phyloP scores from a whole-genome alignment of 306 rosid species.

The Fragaria vesca region DNA sequence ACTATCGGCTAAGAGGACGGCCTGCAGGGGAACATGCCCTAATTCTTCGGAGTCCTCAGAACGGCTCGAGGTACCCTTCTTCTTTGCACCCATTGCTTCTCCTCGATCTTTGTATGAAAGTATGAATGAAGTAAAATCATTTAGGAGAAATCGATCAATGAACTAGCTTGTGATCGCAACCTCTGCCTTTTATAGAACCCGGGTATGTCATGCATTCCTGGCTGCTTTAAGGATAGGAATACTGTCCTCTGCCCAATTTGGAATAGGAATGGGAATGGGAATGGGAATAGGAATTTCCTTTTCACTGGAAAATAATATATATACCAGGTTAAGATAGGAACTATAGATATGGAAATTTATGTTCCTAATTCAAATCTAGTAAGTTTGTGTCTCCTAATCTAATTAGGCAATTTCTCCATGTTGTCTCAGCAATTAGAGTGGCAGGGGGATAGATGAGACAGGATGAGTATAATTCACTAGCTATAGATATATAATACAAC shows the following conservation, averaged over 20 bases:
- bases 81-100: slow-evolving; percentile 32
- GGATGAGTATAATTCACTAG: too few species aligned
- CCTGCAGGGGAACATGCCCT: slow-evolving; percentile 75
- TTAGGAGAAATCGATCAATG: neutral
- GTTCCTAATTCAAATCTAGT: too few species aligned
- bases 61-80: slow-evolving; percentile 56
- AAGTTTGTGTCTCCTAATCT: too few species aligned
- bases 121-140: neutral
- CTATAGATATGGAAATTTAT: too few species aligned
- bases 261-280: too few species aligned
- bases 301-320: neutral
- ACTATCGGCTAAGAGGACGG: slow-evolving; percentile 86
- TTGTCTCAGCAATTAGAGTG: too few species aligned
- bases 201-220: neutral
- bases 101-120: neutral
- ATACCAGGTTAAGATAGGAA: neutral
- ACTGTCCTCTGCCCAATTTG: too few species aligned
- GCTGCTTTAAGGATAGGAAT: neutral
- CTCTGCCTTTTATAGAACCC: neutral
- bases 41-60: slow-evolving; percentile 82
- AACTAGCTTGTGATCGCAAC: neutral
- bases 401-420: too few species aligned
- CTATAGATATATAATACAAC: too few species aligned
- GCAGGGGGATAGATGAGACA: too few species aligned
- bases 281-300: too few species aligned